Percentiles rank a stretch among this genome's conserved stretches.
phyloP scores from a whole-genome alignment of 345 rosid species.

The Camelina hispida region DNA sequence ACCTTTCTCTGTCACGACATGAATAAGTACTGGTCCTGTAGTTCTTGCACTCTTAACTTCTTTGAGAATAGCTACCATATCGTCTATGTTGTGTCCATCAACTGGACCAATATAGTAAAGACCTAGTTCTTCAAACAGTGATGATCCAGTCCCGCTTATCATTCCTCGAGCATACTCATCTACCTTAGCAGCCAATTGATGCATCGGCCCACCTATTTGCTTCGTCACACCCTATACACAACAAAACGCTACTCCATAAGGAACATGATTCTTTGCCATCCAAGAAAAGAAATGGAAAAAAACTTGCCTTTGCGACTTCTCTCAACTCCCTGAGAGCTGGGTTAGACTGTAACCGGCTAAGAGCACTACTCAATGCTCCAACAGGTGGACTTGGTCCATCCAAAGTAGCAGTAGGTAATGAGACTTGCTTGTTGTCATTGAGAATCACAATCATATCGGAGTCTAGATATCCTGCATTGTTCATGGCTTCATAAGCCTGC shows the following conservation, averaged over 20 bases:
- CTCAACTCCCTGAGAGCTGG: conserved; percentile 92
- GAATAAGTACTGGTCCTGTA: conserved; percentile 91
- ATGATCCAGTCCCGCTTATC: conserved; percentile 96
- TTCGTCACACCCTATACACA: conserved; percentile 81
- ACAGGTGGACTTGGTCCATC: conserved; percentile 98
- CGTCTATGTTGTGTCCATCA: conserved; percentile 94
- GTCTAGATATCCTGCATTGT: conserved; percentile 95
- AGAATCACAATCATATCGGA: conserved; percentile 97
- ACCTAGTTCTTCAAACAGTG: conserved; percentile 96
- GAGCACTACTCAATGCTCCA: conserved; percentile 98
- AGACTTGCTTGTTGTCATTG: conserved; percentile 97
- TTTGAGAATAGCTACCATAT: conserved; percentile 77
- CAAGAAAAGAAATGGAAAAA: not conserved
- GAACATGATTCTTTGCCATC: not conserved
- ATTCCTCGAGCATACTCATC: conserved; percentile 98
- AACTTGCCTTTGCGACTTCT: conserved; percentile 93
- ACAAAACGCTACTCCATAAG: conserved; percentile 17
- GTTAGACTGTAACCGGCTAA: conserved; percentile 90
- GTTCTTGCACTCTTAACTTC: conserved; percentile 95
- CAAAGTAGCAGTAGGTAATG: conserved; percentile 88
- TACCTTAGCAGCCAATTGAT: conserved; percentile 91
- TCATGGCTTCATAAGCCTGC: conserved; percentile 99
- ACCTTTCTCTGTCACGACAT: conserved; percentile 98
- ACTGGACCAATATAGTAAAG: conserved; percentile 97
- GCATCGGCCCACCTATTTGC: conserved; percentile 92